These are phyloP conservation scores for Krasilnikovozyma curviuscula DNA, from an alignment of 768 basidiomycete genomes.

Conservation along the genomic window DNA sequence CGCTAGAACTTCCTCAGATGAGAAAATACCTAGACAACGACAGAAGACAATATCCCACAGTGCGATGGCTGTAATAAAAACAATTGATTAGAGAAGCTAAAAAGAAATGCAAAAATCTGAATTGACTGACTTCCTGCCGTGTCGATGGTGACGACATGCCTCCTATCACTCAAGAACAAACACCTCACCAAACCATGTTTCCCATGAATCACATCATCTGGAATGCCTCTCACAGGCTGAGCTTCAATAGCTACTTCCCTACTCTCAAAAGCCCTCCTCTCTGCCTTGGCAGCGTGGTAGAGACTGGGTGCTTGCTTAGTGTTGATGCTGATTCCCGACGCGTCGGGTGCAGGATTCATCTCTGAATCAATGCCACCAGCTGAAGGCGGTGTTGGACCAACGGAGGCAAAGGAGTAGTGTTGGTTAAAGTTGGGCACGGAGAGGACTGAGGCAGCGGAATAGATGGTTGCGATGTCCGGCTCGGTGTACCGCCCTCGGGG, in stretches of 20 bases:
- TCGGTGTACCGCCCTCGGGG: conserved; percentile 12
- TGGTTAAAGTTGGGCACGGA: conserved; percentile 2
- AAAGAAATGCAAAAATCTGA: neutral
- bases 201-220: conserved; percentile 56
- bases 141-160: conserved; percentile 79
- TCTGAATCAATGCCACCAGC: neutral
- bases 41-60: conserved; percentile 82
- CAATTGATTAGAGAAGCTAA: neutral
- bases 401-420: neutral
- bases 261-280: conserved; percentile 25
- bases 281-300: conserved; percentile 13
- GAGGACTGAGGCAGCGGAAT: conserved; percentile 10
- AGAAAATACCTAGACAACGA: conserved; percentile 51
- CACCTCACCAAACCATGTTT: conserved; percentile 59
- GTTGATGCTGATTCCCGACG: neutral
- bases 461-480: conserved; percentile 11
- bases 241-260: conserved; percentile 68
- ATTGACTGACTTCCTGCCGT: conserved; percentile 49
- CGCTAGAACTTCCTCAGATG: conserved; percentile 39
- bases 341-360: neutral
- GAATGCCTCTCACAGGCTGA: conserved; percentile 34
- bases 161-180: conserved; percentile 62
- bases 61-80: conserved; percentile 24
- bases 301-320: neutral
- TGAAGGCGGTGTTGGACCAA: neutral